Evolutionary conservation across 2,329 filamentous ascomycete species (phyloP).

Genomic region (Calonectria hawksworthii): DNA sequence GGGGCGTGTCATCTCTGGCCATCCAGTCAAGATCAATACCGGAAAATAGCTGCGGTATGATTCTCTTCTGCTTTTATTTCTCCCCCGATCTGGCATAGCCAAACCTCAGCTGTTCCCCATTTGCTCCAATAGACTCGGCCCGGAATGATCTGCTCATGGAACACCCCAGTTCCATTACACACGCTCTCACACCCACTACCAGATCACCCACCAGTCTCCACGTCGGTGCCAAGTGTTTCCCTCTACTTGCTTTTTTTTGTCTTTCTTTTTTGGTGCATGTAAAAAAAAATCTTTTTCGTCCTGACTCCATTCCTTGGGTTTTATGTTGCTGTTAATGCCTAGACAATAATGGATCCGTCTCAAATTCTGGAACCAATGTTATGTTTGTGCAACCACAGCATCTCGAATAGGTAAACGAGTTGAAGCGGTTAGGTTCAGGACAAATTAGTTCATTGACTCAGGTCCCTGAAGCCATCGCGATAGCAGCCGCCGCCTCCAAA

Average conservation of each 20-base stretch:
- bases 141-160: constrained; percentile 43
- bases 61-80: constrained; percentile 24
- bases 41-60: constrained; percentile 31
- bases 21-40: constrained; percentile 24
- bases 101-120: constrained; percentile 37
- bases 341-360: neutral
- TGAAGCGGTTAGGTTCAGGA: neutral
- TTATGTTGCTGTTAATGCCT: neutral
- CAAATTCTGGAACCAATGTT: neutral
- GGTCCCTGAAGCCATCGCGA: neutral
- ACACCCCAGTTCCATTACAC: constrained; percentile 23
- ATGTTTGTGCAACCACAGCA: constrained; percentile 22
- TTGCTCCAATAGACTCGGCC: constrained; percentile 39
- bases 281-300: neutral
- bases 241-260: constrained; percentile 5
- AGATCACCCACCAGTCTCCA: constrained; percentile 16
- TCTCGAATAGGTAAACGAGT: constrained; percentile 6
- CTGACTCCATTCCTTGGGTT: neutral
- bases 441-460: constrained; percentile 15
- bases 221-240: constrained; percentile 4
- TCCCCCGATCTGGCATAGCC: constrained; percentile 34
- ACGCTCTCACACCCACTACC: constrained; percentile 12
- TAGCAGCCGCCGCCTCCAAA: neutral
- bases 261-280: neutral
- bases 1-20: constrained; percentile 2